Conservation (phyloP, 768 basidiomycete genomes). For the Lentinula sp. region DNA sequence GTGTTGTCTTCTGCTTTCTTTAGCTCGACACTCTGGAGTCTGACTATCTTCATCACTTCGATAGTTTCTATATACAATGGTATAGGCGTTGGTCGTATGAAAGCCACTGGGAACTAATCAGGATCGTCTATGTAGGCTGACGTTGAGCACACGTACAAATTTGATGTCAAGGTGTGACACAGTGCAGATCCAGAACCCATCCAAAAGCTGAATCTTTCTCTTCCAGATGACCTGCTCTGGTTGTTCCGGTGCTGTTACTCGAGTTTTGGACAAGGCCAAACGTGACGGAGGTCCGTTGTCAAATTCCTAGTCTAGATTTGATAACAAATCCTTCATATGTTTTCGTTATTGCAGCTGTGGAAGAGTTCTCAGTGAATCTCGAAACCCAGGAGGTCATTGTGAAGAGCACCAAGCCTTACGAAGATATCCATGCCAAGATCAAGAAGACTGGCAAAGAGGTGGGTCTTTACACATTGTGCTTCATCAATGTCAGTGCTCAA, state of each 20-base stretch:
- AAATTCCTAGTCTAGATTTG: background rate
- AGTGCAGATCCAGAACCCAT: background rate
- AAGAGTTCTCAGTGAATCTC: conserved; percentile 54
- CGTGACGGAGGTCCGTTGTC: conserved; percentile 24
- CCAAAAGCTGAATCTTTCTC: background rate
- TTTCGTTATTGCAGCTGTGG: conserved; percentile 38
- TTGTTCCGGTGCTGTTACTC: conserved; percentile 77
- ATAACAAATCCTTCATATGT: background rate
- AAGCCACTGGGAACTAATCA: background rate
- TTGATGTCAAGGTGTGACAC: conserved; percentile 69
- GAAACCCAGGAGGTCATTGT: conserved; percentile 72
- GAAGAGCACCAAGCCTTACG: conserved; percentile 58
- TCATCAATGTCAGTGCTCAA: background rate
- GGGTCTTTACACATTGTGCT: conserved; percentile 7
- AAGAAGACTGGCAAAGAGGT: conserved; percentile 93
- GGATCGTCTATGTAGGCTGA: background rate
- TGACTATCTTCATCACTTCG: background rate
- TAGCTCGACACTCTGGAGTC: background rate
- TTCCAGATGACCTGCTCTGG: conserved; percentile 80
- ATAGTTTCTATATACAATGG: background rate
- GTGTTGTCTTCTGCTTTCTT: background rate
- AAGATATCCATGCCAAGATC: conserved; percentile 64
- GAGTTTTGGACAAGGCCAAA: conserved; percentile 68
- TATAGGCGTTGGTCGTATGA: background rate
- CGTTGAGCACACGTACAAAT: conserved; percentile 58